phyloP scores from a whole-genome alignment of 108 stramenopile species.

The Cyclotella baltica region DNA sequence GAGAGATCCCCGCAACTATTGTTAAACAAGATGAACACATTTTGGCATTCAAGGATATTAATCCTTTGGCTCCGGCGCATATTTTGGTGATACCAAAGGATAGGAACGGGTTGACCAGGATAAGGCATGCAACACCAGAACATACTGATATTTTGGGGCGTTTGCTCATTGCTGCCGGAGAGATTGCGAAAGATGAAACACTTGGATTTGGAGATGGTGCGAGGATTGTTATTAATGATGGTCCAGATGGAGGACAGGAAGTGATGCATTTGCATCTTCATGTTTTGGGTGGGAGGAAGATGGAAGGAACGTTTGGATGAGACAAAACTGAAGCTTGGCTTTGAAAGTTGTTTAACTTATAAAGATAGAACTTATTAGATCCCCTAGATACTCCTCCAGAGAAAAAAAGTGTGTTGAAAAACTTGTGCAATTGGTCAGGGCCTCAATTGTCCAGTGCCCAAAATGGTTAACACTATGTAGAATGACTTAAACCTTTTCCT shows the following conservation, averaged over 20 bases:
- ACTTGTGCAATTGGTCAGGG: no score
- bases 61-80: conserved; percentile 94
- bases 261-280: conserved; percentile 96
- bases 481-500: no score
- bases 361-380: no score
- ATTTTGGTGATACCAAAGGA: conserved; percentile 98
- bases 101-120: conserved; percentile 85
- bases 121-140: conserved; percentile 85
- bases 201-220: conserved; percentile 88
- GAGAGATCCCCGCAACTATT: conserved; percentile 91
- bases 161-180: conserved; percentile 91
- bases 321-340: background rate
- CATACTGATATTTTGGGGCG: conserved; percentile 94
- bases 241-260: conserved; percentile 91
- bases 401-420: no score
- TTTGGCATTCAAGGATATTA: conserved; percentile 97
- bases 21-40: conserved; percentile 95
- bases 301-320: conserved; percentile 47
- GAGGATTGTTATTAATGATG: conserved; percentile 96
- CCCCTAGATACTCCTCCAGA: no score
- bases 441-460: no score
- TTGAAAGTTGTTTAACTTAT: background rate
- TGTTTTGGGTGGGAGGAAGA: conserved; percentile 85
- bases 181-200: conserved; percentile 87
- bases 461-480: no score